Evolutionary conservation across 2,329 filamentous ascomycete genomes (phyloP).

Genomic region (Arthrobotrys pseudoclavata): DNA sequence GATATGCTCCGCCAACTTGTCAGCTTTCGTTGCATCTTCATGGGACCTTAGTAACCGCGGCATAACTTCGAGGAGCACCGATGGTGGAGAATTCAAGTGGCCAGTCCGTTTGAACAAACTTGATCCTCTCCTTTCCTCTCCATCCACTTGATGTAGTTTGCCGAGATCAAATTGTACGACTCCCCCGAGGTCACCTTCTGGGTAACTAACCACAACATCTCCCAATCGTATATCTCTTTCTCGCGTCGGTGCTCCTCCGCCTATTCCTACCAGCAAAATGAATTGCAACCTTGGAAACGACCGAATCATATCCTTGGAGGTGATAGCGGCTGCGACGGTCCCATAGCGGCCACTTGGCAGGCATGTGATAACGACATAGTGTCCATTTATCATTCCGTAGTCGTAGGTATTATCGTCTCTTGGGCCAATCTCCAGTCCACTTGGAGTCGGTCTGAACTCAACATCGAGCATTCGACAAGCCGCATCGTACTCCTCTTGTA

Average conservation of each 20-base stretch:
- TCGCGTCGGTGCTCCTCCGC: slow-evolving; percentile 14
- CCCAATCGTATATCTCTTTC: slow-evolving; percentile 26
- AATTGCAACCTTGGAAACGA: slow-evolving; percentile 33
- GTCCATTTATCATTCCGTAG: slow-evolving; percentile 7
- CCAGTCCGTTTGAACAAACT: neutral
- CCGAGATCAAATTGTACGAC: slow-evolving; percentile 33
- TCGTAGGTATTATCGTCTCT: slow-evolving; percentile 34
- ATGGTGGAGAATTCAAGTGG: neutral
- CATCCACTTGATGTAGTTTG: neutral
- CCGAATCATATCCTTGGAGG: slow-evolving; percentile 40
- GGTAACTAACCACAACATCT: slow-evolving; percentile 8
- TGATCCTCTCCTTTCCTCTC: neutral
- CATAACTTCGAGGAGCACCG: neutral
- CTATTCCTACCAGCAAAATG: slow-evolving; percentile 34
- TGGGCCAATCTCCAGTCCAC: neutral
- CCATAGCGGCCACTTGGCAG: slow-evolving; percentile 13
- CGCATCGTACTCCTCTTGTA: slow-evolving; percentile 44
- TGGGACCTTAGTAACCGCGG: neutral
- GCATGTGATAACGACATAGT: slow-evolving; percentile 25
- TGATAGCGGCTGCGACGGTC: neutral
- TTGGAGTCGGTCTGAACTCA: neutral
- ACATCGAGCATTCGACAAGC: slow-evolving; percentile 46
- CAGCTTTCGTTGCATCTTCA: slow-evolving; percentile 8
- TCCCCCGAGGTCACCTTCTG: neutral
- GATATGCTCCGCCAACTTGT: slow-evolving; percentile 36